A percentile compares a stretch with the other conserved stretches of the same genome.
Evolutionary conservation across 495 filamentous ascomycete species (phyloP).

Genomic region (Tuber calosporum): DNA sequence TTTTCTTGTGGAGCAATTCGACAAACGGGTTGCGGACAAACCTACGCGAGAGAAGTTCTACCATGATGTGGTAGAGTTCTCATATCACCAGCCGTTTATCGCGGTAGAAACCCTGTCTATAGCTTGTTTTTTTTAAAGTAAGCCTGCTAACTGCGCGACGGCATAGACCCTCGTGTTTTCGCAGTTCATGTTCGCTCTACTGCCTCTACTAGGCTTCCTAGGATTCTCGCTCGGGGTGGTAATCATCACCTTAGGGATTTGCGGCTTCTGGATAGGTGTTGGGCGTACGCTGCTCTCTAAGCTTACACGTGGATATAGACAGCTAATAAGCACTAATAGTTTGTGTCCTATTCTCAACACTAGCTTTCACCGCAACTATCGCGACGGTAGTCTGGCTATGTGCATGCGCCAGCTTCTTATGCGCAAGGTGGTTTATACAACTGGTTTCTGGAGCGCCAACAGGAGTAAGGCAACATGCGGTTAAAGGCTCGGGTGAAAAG

Average conservation of each 20-base stretch:
- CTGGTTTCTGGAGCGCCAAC: slow-evolving; percentile 4
- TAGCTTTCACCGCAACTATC: slow-evolving; percentile 25
- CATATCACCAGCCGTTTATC: slow-evolving; percentile 24
- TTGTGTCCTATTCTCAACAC: slow-evolving; percentile 27
- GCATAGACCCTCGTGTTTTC: slow-evolving; percentile 23
- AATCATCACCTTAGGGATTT: slow-evolving; percentile 25
- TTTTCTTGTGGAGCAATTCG: slow-evolving; percentile 24
- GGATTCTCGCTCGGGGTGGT: slow-evolving; percentile 24
- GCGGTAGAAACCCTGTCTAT: slow-evolving; percentile 14
- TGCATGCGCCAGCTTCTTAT: slow-evolving; percentile 16
- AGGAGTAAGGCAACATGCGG: not conserved
- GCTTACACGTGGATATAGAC: not conserved
- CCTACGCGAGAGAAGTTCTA: slow-evolving; percentile 29
- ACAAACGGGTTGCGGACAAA: slow-evolving; percentile 23
- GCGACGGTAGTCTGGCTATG: slow-evolving; percentile 27
- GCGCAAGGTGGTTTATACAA: slow-evolving; percentile 7
- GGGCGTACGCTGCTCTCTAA: slow-evolving; percentile 13
- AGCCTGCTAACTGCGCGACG: not conserved
- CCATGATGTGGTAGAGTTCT: slow-evolving; percentile 22
- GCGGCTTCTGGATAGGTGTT: slow-evolving; percentile 29
- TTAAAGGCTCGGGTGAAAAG: not conserved
- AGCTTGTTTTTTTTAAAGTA: not conserved
- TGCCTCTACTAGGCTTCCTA: slow-evolving; percentile 26
- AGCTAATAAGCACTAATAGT: slow-evolving; percentile 17
- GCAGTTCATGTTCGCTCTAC: slow-evolving; percentile 25